Conservation (phyloP, 768 basidiomycete genomes). For the Rhizopogon roseolus region DNA sequence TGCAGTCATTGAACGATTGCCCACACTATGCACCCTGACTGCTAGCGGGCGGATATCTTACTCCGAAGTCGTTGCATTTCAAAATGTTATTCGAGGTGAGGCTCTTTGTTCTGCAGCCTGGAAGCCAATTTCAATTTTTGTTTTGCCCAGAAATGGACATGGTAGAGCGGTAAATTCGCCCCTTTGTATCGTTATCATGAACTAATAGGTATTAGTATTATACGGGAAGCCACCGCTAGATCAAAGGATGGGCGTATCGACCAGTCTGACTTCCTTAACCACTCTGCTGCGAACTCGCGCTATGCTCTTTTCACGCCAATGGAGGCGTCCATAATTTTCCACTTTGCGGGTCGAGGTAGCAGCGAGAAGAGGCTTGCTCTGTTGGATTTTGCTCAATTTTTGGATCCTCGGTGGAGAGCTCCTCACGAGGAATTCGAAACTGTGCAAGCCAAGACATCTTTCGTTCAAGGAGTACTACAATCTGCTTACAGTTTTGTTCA, state of each 20-base stretch:
- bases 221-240: slow-evolving; percentile 85
- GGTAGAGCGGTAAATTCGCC: slow-evolving; percentile 64
- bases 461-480: slow-evolving; percentile 54
- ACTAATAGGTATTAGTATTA: slow-evolving; percentile 46
- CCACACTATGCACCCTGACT: slow-evolving; percentile 85
- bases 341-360: slow-evolving; percentile 87
- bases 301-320: slow-evolving; percentile 96
- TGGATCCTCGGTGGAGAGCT: slow-evolving; percentile 86
- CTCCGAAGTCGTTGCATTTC: slow-evolving; percentile 94
- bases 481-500: slow-evolving; percentile 85
- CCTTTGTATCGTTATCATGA: not conserved
- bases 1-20: slow-evolving; percentile 85
- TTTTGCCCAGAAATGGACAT: slow-evolving; percentile 79
- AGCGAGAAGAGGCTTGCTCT: slow-evolving; percentile 69
- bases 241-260: slow-evolving; percentile 95
- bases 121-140: slow-evolving; percentile 5
- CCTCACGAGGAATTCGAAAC: slow-evolving; percentile 52
- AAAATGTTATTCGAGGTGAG: slow-evolving; percentile 90
- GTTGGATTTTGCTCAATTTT: slow-evolving; percentile 86
- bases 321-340: slow-evolving; percentile 98
- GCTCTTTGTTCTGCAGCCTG: slow-evolving; percentile 3
- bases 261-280: slow-evolving; percentile 90
- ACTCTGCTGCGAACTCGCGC: slow-evolving; percentile 80
- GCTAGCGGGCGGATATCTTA: slow-evolving; percentile 91
- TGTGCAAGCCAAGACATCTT: slow-evolving; percentile 31